Percentiles rank a stretch among this genome's conserved stretches.
phyloP scores from a whole-genome alignment of 2,329 filamentous ascomycete species.

The Pestalotiopsis sp. region DNA sequence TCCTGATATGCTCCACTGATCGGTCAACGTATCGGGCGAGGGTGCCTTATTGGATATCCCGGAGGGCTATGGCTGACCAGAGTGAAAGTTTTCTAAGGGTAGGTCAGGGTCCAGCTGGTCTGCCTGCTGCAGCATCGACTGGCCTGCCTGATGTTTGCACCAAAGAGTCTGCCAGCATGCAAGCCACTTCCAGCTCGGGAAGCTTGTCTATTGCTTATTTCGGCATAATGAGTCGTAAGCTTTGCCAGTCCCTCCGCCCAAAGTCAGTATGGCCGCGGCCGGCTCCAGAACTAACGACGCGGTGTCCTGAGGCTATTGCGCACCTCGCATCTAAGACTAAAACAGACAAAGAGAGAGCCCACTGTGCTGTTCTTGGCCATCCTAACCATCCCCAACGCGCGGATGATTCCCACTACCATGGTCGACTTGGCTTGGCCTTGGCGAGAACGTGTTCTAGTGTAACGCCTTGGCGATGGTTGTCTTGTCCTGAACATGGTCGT shows the following conservation, averaged over 20 bases:
- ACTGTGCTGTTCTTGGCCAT: background rate
- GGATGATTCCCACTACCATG: background rate
- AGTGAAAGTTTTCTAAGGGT: background rate
- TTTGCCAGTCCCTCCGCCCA: background rate
- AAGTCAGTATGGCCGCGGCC: background rate
- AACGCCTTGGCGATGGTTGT: background rate
- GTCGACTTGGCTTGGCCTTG: background rate
- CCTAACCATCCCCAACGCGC: background rate
- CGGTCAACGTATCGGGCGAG: slow-evolving; percentile 4
- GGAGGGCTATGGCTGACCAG: background rate
- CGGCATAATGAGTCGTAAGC: background rate
- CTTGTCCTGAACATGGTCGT: background rate
- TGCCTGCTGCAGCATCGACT: too few species aligned
- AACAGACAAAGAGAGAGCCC: background rate
- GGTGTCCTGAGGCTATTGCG: background rate
- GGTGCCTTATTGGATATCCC: background rate
- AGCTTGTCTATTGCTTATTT: background rate
- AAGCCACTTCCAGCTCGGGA: background rate
- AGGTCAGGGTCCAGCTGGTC: background rate
- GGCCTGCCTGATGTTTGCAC: background rate
- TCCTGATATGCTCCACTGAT: background rate
- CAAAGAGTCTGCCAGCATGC: background rate
- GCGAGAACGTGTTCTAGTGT: background rate
- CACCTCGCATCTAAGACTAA: background rate
- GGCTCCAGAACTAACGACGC: background rate